A percentile compares a stretch with the other conserved stretches of the same genome.
These are phyloP conservation scores for Alternaria sp. DNA, from an alignment of 2,329 filamentous ascomycete species.

Conservation along the genomic window DNA sequence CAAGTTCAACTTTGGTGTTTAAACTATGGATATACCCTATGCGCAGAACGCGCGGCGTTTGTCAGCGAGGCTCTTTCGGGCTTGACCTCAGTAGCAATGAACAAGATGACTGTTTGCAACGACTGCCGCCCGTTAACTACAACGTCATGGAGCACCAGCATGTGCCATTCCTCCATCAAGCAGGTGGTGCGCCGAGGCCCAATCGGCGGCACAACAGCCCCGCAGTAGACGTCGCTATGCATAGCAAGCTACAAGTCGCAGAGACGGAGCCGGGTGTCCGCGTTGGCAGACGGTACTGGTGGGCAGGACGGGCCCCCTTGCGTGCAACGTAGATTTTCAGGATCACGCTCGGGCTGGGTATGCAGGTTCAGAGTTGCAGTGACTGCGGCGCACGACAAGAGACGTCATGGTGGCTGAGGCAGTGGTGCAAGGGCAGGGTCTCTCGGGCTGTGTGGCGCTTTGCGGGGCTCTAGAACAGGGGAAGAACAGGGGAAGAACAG, in stretches of 20 bases:
- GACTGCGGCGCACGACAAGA: background rate
- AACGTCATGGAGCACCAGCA: constrained; percentile 18
- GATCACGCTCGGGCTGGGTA: background rate
- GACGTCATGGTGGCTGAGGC: constrained; percentile 25
- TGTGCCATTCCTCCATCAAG: constrained; percentile 12
- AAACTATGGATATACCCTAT: constrained; percentile 21
- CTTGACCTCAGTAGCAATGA: background rate
- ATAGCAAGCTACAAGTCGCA: constrained; percentile 16
- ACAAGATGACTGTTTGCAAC: background rate
- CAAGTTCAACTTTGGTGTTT: constrained; percentile 10
- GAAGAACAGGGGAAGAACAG: background rate
- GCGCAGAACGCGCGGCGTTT: constrained; percentile 18
- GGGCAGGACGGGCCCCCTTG: background rate
- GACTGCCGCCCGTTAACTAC: background rate
- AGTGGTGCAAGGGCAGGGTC: constrained; percentile 18
- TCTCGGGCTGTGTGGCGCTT: constrained; percentile 16
- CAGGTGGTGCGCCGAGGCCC: constrained; percentile 15
- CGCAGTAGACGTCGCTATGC: constrained; percentile 23
- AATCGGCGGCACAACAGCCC: constrained; percentile 23
- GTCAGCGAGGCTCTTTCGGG: constrained; percentile 2
- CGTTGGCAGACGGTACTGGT: constrained; percentile 2
- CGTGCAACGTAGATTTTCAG: background rate
- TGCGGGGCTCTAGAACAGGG: constrained; percentile 28
- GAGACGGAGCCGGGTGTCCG: constrained; percentile 18
- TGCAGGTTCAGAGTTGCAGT: background rate